Evolutionary conservation across 208 protist genomes (phyloP).

Genomic region (Leishmania arabica): DNA sequence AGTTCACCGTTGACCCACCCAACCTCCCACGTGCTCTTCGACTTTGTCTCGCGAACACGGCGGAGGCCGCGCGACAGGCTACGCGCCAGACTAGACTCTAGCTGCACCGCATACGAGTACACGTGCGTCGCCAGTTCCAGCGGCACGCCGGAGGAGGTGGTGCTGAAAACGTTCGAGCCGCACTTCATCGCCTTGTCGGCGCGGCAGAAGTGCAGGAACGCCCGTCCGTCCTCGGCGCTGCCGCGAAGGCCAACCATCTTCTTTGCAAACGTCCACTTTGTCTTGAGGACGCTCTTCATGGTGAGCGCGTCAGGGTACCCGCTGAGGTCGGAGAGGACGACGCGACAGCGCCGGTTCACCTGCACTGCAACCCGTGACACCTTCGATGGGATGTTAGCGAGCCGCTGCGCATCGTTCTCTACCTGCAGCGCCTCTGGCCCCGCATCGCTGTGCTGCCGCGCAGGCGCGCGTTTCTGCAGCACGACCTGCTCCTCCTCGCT

Average conservation of each 20-base stretch:
- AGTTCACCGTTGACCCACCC: slow-evolving; percentile 85
- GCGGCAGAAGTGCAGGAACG: slow-evolving; percentile 72
- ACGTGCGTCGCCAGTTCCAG: slow-evolving; percentile 85
- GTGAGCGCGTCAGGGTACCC: slow-evolving; percentile 66
- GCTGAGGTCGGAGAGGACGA: slow-evolving; percentile 75
- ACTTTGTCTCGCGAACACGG: slow-evolving; percentile 65
- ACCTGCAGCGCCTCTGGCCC: slow-evolving; percentile 59
- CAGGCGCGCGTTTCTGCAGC: slow-evolving; percentile 64
- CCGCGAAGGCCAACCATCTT: slow-evolving; percentile 77
- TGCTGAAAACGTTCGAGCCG: slow-evolving; percentile 66
- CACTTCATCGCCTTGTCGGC: slow-evolving; percentile 80
- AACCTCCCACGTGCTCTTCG: slow-evolving; percentile 81
- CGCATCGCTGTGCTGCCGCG: slow-evolving; percentile 54
- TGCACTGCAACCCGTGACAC: slow-evolving; percentile 33
- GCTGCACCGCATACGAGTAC: slow-evolving; percentile 78
- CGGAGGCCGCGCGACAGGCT: slow-evolving; percentile 46
- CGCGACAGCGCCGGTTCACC: slow-evolving; percentile 45
- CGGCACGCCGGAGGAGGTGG: slow-evolving; percentile 23
- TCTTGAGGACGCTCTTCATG: slow-evolving; percentile 64
- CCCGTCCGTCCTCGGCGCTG: slow-evolving; percentile 54
- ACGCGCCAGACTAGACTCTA: slow-evolving; percentile 64
- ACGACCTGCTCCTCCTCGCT: slow-evolving; percentile 74
- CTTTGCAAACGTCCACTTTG: slow-evolving; percentile 72
- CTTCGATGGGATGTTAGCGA: slow-evolving; percentile 87
- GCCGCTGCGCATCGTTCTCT: slow-evolving; percentile 83